A percentile compares a stretch with the other conserved stretches of the same genome.
These are phyloP conservation scores for Lactarius deliciosus DNA, from an alignment of 768 basidiomycete species.

Conservation along the genomic window DNA sequence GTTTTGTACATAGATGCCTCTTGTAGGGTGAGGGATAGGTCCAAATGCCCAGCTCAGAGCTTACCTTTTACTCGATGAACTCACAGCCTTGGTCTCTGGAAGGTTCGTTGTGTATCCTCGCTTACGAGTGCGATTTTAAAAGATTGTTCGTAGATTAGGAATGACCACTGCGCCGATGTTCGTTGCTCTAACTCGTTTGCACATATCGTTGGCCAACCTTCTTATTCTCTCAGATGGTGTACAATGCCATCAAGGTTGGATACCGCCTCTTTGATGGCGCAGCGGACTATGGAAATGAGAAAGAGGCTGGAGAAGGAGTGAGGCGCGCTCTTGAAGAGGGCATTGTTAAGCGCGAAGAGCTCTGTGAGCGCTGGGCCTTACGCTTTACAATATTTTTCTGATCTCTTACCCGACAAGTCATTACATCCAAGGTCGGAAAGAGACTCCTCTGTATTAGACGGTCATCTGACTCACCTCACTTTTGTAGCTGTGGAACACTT, in stretches of 20 bases:
- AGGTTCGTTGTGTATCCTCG: conserved; percentile 41
- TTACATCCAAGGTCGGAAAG: conserved; percentile 70
- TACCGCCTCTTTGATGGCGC: conserved; percentile 88
- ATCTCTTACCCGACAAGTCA: conserved; percentile 46
- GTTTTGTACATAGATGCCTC: conserved; percentile 54
- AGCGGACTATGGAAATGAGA: conserved; percentile 88
- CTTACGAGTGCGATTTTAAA: not conserved
- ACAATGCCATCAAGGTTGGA: conserved; percentile 81
- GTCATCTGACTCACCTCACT: conserved; percentile 5
- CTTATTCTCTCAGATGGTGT: conserved; percentile 56
- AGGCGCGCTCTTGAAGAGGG: conserved; percentile 76
- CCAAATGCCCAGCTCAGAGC: conserved; percentile 17
- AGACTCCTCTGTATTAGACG: not conserved
- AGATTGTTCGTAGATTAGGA: conserved; percentile 48
- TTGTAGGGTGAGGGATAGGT: conserved; percentile 55
- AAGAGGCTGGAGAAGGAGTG: conserved; percentile 78
- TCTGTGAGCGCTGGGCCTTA: conserved; percentile 54
- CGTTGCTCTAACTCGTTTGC: not conserved
- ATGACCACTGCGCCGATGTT: conserved; percentile 59
- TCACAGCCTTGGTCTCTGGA: conserved; percentile 67
- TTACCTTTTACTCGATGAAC: conserved; percentile 10
- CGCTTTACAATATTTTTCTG: not conserved
- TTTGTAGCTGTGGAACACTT: conserved; percentile 80
- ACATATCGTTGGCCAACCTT: not conserved
- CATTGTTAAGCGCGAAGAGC: conserved; percentile 82